Evolutionary conservation across 2,329 filamentous ascomycete genomes (phyloP).

Genomic region (Rutstroemia sp.): DNA sequence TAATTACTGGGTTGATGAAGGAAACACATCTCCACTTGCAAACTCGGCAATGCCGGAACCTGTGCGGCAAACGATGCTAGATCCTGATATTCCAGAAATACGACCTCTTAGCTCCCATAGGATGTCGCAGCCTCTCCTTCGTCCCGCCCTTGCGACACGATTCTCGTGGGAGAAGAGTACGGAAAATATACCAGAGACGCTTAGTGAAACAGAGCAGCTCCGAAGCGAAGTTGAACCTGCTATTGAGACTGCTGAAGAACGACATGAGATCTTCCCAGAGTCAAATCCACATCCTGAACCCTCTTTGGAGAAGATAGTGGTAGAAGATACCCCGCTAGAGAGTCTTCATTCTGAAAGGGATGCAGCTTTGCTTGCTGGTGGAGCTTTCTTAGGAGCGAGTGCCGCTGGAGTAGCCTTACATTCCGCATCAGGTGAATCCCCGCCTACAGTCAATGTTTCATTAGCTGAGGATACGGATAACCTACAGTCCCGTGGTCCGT

Average conservation of each 20-base stretch:
- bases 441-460: slow-evolving; percentile 29
- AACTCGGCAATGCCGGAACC: not conserved
- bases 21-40: not conserved
- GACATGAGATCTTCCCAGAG: not conserved
- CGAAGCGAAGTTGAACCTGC: not conserved
- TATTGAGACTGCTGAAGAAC: not conserved
- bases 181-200: slow-evolving; percentile 13
- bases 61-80: slow-evolving; percentile 16
- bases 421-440: not conserved
- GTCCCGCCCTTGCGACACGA: slow-evolving; percentile 16
- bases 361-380: slow-evolving; percentile 12
- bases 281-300: not conserved
- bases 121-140: slow-evolving; percentile 11
- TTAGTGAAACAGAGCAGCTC: not conserved
- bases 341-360: slow-evolving; percentile 15
- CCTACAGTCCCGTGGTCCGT: slow-evolving; percentile 28
- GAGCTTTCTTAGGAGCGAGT: slow-evolving; percentile 9
- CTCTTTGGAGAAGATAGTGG: slow-evolving; percentile 5
- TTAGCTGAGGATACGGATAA: slow-evolving; percentile 40
- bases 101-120: slow-evolving; percentile 22
- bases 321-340: not conserved
- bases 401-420: slow-evolving; percentile 1
- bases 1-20: slow-evolving; percentile 51
- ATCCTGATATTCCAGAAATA: slow-evolving; percentile 11
- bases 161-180: slow-evolving; percentile 27